A percentile compares a stretch with the other conserved stretches of the same genome.
Evolutionary conservation across 2,329 filamentous ascomycete genomes (phyloP).

Genomic region (Aureobasidium sp.): DNA sequence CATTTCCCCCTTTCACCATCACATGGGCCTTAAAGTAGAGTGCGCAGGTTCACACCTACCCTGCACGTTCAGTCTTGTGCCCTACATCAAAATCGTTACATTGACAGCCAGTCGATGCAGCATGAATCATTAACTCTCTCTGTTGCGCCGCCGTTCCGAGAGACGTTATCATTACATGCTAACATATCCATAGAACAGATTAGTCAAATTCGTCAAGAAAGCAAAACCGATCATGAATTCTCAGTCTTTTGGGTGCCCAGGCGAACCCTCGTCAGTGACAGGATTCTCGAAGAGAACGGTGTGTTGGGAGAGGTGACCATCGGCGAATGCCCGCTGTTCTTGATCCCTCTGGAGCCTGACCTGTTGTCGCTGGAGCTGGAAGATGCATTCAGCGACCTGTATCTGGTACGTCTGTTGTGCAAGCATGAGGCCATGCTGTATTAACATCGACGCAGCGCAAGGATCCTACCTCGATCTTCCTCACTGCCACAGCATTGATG

Average conservation of each 20-base stretch:
- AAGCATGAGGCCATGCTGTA: constrained; percentile 24
- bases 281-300: constrained; percentile 84
- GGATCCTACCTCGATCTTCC: constrained; percentile 82
- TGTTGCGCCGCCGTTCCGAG: constrained; percentile 3
- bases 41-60: constrained; percentile 46
- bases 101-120: constrained; percentile 8
- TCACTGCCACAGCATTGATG: constrained; percentile 89
- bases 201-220: constrained; percentile 78
- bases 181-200: constrained; percentile 69
- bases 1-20: constrained; percentile 3
- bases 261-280: constrained; percentile 82
- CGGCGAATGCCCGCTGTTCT: constrained; percentile 76
- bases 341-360: constrained; percentile 86
- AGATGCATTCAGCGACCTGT: constrained; percentile 78
- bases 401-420: constrained; percentile 49
- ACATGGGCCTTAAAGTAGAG: constrained; percentile 52
- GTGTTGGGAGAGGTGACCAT: constrained; percentile 89
- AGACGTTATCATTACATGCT: constrained; percentile 34
- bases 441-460: constrained; percentile 46
- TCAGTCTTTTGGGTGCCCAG: constrained; percentile 94
- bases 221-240: constrained; percentile 87
- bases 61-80: constrained; percentile 41
- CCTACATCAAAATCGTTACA: constrained; percentile 23
- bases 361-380: constrained; percentile 85
- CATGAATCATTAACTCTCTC: constrained; percentile 20